Evolutionary conservation across 768 basidiomycete species (phyloP).

Genomic region (Termitomyces sp.): DNA sequence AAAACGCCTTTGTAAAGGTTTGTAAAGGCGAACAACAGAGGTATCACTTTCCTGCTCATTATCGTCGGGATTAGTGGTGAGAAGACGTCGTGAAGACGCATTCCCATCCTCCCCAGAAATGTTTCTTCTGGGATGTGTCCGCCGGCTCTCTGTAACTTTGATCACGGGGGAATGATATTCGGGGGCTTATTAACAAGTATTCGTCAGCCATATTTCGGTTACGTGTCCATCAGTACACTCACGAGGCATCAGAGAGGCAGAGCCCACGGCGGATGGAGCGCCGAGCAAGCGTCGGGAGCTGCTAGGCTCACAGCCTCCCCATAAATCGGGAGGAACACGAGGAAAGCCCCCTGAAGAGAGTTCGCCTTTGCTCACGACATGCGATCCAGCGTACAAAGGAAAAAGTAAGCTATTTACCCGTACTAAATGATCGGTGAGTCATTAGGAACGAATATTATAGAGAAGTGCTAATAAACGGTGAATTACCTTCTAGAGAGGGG

Average conservation of each 20-base stretch:
- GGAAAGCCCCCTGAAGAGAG: neutral
- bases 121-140: conserved; percentile 3
- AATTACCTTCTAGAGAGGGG: conserved; percentile 27
- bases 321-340: neutral
- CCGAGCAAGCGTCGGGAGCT: conserved; percentile 9
- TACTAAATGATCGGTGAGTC: conserved; percentile 15
- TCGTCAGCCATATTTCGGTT: conserved; percentile 6
- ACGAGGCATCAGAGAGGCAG: conserved; percentile 31
- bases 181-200: conserved; percentile 25
- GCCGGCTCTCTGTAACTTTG: neutral
- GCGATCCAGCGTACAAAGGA: conserved; percentile 26
- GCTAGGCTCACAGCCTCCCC: neutral
- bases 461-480: neutral
- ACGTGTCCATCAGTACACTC: conserved; percentile 12
- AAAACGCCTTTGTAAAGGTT: conserved; percentile 25
- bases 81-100: conserved; percentile 11
- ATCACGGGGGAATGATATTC: conserved; percentile 22
- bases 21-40: conserved; percentile 18
- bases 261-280: conserved; percentile 9
- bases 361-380: conserved; percentile 16
- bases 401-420: conserved; percentile 28
- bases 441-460: neutral
- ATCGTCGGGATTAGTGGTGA: conserved; percentile 19
- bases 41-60: conserved; percentile 26
- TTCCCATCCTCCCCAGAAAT: conserved; percentile 13